Conservation (phyloP, 2,329 filamentous ascomycete species). For the Penicillium sp. region DNA sequence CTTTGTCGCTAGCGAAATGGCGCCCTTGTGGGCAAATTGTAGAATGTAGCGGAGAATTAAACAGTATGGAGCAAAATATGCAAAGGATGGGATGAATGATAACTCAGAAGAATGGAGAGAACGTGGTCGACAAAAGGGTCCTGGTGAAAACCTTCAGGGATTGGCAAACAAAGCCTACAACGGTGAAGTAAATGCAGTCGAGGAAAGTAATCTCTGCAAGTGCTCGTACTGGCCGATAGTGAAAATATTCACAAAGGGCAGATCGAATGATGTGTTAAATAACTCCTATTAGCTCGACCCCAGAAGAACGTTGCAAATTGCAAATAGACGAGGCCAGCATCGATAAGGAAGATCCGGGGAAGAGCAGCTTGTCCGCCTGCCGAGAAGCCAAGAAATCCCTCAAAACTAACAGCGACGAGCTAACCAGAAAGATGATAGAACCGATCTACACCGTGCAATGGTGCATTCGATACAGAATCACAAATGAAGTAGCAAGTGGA, state of each 20-base stretch:
- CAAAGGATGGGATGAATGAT: not conserved
- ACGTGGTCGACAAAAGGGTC: not conserved
- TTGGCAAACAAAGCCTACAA: constrained; percentile 8
- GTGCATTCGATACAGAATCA: no score
- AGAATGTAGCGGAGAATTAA: not conserved
- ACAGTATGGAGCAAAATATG: not conserved
- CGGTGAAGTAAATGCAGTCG: not conserved
- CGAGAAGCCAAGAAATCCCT: constrained; percentile 4
- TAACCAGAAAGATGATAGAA: no score
- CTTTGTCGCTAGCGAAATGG: constrained; percentile 13
- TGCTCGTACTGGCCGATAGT: not conserved
- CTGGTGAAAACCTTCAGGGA: not conserved
- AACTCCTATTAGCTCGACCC: no score
- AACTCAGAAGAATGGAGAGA: not conserved
- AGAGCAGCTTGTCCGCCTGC: not conserved
- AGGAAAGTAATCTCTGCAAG: not conserved
- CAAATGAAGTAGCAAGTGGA: no score
- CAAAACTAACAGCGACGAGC: not conserved
- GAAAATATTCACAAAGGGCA: not conserved
- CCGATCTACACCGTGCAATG: no score
- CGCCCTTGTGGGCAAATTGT: not conserved
- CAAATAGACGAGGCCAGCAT: no score
- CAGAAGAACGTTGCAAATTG: no score
- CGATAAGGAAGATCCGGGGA: constrained; percentile 24
- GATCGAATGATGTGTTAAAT: no score